These are phyloP conservation scores for Daldinia vernicosa DNA, from an alignment of 495 filamentous ascomycete species.

Conservation along the genomic window DNA sequence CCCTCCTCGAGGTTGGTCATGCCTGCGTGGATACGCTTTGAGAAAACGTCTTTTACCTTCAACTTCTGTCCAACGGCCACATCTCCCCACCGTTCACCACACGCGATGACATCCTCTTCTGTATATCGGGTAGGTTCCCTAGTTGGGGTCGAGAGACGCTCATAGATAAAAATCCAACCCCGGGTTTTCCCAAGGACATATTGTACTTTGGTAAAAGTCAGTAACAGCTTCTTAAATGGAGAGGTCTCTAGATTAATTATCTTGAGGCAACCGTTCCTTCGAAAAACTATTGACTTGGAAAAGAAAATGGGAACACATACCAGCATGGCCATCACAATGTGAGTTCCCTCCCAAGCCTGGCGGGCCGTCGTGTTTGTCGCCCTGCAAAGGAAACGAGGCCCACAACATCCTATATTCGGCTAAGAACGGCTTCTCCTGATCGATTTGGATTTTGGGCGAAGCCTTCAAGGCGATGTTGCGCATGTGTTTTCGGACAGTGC, in stretches of 20 bases:
- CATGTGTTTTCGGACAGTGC: slow-evolving; percentile 50
- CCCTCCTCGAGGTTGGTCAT: slow-evolving; percentile 51
- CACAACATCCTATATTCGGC: slow-evolving; percentile 24
- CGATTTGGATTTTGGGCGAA: slow-evolving; percentile 16
- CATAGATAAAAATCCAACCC: slow-evolving; percentile 51
- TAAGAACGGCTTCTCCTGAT: slow-evolving; percentile 33
- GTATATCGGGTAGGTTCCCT: slow-evolving; percentile 44
- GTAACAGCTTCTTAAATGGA: background rate
- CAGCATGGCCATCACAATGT: background rate
- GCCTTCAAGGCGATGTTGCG: slow-evolving; percentile 41
- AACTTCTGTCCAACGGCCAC: slow-evolving; percentile 32
- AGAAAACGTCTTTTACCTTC: slow-evolving; percentile 47
- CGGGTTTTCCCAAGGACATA: slow-evolving; percentile 40
- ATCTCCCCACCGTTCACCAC: slow-evolving; percentile 45
- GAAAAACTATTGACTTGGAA: background rate
- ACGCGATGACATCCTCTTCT: slow-evolving; percentile 41
- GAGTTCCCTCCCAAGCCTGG: background rate
- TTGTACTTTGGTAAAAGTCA: slow-evolving; percentile 12
- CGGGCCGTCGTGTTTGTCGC: background rate
- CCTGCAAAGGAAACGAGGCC: slow-evolving; percentile 24
- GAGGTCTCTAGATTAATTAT: background rate
- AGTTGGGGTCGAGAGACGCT: slow-evolving; percentile 44
- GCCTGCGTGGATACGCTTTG: slow-evolving; percentile 30
- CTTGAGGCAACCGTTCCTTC: too few species aligned
- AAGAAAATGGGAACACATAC: background rate